These are phyloP conservation scores for Lasiosphaeris hirsuta DNA, from an alignment of 495 filamentous ascomycete genomes.

Conservation along the genomic window DNA sequence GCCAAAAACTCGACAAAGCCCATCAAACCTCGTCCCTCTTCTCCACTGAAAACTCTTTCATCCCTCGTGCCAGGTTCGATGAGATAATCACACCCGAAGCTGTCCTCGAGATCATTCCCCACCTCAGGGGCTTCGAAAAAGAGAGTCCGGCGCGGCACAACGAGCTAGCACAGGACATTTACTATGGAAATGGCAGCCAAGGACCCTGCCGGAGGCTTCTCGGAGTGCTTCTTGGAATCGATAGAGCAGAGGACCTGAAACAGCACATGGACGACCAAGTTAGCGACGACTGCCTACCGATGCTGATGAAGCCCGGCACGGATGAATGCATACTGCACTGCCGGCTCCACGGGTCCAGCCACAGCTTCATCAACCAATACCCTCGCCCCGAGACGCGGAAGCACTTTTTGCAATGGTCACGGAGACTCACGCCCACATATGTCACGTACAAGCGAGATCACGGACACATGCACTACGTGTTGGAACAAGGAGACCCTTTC, in stretches of 20 bases:
- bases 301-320: not conserved
- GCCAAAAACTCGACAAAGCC: no score
- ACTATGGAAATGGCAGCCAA: not conserved
- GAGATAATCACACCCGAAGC: conserved; percentile 5
- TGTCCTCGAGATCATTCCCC: not conserved
- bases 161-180: not conserved
- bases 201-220: conserved; percentile 7
- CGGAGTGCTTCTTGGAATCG: not conserved
- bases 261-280: not conserved
- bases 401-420: not conserved
- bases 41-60: not conserved
- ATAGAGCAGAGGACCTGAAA: not conserved
- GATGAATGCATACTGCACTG: not conserved
- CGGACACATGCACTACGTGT: conserved; percentile 5
- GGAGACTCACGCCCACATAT: not conserved
- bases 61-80: not conserved
- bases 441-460: not conserved
- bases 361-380: not conserved
- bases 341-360: not conserved
- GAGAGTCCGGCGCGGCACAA: not conserved
- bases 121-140: not conserved
- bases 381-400: not conserved
- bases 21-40: no score
- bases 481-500: conserved; percentile 5
- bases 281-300: conserved; percentile 9